Evolutionary conservation across 768 basidiomycete species (phyloP).

Genomic region (Russula compacta): DNA sequence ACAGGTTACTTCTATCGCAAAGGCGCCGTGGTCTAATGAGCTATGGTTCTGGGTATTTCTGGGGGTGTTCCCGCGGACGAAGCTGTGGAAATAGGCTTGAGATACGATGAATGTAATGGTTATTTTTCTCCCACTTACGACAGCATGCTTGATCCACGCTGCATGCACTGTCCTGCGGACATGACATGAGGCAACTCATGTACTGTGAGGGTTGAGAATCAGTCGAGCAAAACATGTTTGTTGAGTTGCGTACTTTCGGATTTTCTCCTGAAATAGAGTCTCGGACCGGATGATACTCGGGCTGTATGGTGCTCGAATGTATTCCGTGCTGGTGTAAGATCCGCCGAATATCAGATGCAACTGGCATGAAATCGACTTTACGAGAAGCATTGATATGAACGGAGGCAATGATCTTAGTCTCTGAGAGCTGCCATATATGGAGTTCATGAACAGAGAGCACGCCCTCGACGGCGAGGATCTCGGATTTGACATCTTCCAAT

Average conservation of each 20-base stretch:
- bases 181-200: slow-evolving; percentile 61
- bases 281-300: slow-evolving; percentile 54
- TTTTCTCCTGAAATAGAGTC: slow-evolving; percentile 37
- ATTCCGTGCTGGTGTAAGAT: slow-evolving; percentile 86
- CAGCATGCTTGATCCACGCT: slow-evolving; percentile 73
- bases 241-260: slow-evolving; percentile 33
- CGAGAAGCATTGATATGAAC: slow-evolving; percentile 87
- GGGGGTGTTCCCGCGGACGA: slow-evolving; percentile 4
- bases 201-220: slow-evolving; percentile 37
- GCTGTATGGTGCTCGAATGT: slow-evolving; percentile 91
- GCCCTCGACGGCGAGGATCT: slow-evolving; percentile 75
- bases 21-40: background rate
- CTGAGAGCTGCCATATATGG: slow-evolving; percentile 96
- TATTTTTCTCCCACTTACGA: slow-evolving; percentile 42
- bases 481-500: slow-evolving; percentile 76
- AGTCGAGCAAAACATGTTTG: background rate
- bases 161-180: slow-evolving; percentile 61
- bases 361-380: slow-evolving; percentile 83
- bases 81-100: slow-evolving; percentile 5
- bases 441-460: slow-evolving; percentile 87
- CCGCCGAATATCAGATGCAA: slow-evolving; percentile 76
- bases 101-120: background rate
- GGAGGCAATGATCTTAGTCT: slow-evolving; percentile 88
- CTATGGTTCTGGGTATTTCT: slow-evolving; percentile 5
- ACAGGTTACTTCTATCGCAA: background rate